These are phyloP conservation scores for Globisporangium nagaii DNA, from an alignment of 352 stramenopile species.

Conservation along the genomic window DNA sequence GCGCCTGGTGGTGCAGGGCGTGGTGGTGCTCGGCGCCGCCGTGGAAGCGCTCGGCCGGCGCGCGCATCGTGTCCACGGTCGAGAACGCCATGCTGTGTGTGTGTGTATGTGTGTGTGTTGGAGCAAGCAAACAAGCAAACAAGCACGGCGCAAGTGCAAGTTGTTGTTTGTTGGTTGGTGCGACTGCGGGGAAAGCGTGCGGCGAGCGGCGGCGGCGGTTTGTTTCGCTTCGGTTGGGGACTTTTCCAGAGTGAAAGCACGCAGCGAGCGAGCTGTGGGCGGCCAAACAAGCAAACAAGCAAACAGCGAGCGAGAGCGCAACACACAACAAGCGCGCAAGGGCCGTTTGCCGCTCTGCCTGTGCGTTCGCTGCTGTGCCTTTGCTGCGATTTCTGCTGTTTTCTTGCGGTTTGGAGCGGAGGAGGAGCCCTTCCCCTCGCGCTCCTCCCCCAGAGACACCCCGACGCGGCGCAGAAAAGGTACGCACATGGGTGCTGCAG, in stretches of 20 bases:
- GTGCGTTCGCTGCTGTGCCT: not conserved
- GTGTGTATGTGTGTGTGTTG: not conserved
- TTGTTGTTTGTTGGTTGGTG: not conserved
- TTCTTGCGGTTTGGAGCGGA: not conserved
- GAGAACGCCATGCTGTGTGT: slow-evolving; percentile 33
- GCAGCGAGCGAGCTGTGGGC: too few species aligned
- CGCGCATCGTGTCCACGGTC: slow-evolving; percentile 38
- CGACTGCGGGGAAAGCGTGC: not conserved
- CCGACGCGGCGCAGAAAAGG: not conserved
- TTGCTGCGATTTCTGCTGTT: slow-evolving; percentile 1
- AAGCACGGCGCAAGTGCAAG: not conserved
- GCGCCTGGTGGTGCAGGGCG: not conserved
- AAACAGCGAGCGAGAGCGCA: too few species aligned
- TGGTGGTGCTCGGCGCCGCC: slow-evolving; percentile 6
- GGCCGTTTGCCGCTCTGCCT: not conserved
- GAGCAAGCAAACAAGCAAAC: not conserved
- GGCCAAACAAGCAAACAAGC: too few species aligned
- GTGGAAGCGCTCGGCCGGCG: slow-evolving; percentile 9
- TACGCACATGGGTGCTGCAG: not conserved
- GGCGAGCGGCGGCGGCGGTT: not conserved
- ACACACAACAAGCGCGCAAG: not conserved
- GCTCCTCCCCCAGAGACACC: slow-evolving; percentile 11
- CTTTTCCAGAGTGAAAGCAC: slow-evolving; percentile 13
- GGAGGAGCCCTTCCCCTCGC: not conserved
- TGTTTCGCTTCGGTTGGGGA: slow-evolving; percentile 5